These are phyloP conservation scores for Dissophora globulifera DNA, from an alignment of 192 early-diverging fungal genomes.

Conservation along the genomic window DNA sequence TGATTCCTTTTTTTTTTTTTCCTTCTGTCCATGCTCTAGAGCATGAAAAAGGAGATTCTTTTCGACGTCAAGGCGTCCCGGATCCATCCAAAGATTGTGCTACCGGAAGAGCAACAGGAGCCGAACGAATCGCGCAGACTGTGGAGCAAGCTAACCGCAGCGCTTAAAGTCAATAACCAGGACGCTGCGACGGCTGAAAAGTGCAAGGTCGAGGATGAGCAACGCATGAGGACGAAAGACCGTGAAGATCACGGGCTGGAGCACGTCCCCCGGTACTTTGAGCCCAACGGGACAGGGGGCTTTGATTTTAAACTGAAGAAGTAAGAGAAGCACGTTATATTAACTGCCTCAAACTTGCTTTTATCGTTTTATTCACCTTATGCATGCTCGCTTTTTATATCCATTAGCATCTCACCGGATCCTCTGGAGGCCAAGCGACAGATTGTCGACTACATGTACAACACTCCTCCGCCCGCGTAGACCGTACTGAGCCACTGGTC, in stretches of 20 bases:
- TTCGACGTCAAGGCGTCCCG: conserved; percentile 78
- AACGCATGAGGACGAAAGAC: conserved; percentile 67
- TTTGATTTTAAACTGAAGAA: conserved; percentile 59
- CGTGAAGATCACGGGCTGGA: conserved; percentile 63
- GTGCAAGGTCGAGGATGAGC: conserved; percentile 74
- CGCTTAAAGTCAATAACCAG: conserved; percentile 70
- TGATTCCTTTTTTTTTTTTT: too few relatives aligned
- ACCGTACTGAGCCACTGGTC: background rate
- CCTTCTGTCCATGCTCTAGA: too few relatives aligned
- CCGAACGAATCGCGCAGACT: conserved; percentile 84
- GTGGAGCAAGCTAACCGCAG: conserved; percentile 81
- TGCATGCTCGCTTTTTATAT: background rate
- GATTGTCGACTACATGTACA: conserved; percentile 43
- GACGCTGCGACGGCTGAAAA: conserved; percentile 78
- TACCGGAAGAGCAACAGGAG: conserved; percentile 76
- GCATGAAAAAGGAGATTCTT: conserved; percentile 64
- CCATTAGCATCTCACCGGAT: conserved; percentile 44
- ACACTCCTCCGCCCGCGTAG: conserved; percentile 27
- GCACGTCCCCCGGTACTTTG: conserved; percentile 77
- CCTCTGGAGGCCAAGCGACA: conserved; percentile 47
- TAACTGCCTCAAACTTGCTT: too few relatives aligned
- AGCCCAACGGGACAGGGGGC: conserved; percentile 24
- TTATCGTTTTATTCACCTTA: too few relatives aligned
- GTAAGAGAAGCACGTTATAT: too few relatives aligned
- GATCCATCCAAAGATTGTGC: conserved; percentile 78